These are phyloP conservation scores for Letharia lupina DNA, from an alignment of 495 filamentous ascomycete genomes.

Conservation along the genomic window DNA sequence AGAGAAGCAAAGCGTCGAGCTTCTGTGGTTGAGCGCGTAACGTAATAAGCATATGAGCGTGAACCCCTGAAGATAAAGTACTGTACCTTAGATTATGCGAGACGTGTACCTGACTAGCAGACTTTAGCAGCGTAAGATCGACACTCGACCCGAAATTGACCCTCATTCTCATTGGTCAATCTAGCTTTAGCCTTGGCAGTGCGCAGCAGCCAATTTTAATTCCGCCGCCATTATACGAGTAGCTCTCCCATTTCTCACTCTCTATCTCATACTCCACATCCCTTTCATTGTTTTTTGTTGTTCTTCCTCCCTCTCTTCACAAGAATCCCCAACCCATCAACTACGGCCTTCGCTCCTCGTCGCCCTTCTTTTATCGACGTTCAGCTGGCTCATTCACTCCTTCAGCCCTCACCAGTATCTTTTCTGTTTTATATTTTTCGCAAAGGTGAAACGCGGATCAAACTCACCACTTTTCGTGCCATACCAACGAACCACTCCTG, in stretches of 20 bases:
- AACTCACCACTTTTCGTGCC: constrained; percentile 14
- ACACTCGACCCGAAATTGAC: not conserved
- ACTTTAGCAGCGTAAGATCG: too few species aligned
- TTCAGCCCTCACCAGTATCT: constrained; percentile 2
- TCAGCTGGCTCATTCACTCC: constrained; percentile 22
- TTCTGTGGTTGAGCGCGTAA: too few species aligned
- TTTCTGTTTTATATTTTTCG: constrained; percentile 16
- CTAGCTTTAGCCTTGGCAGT: not conserved
- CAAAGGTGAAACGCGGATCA: constrained; percentile 14
- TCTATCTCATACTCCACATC: not conserved
- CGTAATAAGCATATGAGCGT: too few species aligned
- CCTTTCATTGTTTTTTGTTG: not conserved
- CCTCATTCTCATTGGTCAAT: not conserved
- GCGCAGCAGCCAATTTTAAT: not conserved
- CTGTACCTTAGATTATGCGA: too few species aligned
- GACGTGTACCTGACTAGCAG: too few species aligned
- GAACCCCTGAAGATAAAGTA: too few species aligned
- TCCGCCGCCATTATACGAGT: too few species aligned
- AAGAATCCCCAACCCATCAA: constrained; percentile 2
- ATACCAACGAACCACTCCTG: not conserved
- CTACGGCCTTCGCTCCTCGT: constrained; percentile 28
- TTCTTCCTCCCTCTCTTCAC: not conserved
- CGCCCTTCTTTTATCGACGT: constrained; percentile 37
- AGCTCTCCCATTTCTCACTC: too few species aligned
- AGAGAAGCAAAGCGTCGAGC: too few species aligned